Conservation (phyloP, 805 yeast species). For the Barnettozyma californica region DNA sequence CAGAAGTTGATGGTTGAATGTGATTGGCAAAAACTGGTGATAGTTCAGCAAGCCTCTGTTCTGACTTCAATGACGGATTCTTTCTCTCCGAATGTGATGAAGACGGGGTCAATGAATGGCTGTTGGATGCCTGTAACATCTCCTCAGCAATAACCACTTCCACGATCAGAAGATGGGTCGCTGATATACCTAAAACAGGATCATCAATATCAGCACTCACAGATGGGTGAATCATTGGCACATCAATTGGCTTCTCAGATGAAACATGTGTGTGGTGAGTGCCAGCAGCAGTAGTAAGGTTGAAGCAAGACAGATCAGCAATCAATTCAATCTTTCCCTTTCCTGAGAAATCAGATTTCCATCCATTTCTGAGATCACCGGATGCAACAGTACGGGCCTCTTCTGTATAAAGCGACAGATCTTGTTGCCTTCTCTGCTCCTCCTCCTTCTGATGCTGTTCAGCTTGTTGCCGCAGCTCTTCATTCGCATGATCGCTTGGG, state of each 20-base stretch:
- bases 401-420: constrained; percentile 52
- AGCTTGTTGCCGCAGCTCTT: constrained; percentile 24
- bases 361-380: constrained; percentile 84
- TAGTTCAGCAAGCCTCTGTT: constrained; percentile 38
- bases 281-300: constrained; percentile 48
- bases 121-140: constrained; percentile 38
- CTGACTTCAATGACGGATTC: constrained; percentile 20
- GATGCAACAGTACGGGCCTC: constrained; percentile 68
- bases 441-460: constrained; percentile 25
- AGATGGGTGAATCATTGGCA: constrained; percentile 33
- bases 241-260: constrained; percentile 33
- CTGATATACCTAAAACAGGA: constrained; percentile 70
- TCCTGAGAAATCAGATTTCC: constrained; percentile 88
- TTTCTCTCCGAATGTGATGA: constrained; percentile 19
- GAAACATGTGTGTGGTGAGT: constrained; percentile 41
- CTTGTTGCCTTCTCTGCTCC: constrained; percentile 25
- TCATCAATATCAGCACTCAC: constrained; percentile 80
- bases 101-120: constrained; percentile 30
- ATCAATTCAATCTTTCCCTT: constrained; percentile 77
- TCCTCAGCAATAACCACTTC: constrained; percentile 97
- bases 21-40: constrained; percentile 39
- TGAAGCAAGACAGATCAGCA: constrained; percentile 60
- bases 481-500: constrained; percentile 30
- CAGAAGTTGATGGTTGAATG: constrained; percentile 21
- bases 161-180: constrained; percentile 69